A percentile compares a stretch with the other conserved stretches of the same genome.
These are phyloP conservation scores for Candida dajiaensis DNA, from an alignment of 805 yeast genomes.

Conservation along the genomic window DNA sequence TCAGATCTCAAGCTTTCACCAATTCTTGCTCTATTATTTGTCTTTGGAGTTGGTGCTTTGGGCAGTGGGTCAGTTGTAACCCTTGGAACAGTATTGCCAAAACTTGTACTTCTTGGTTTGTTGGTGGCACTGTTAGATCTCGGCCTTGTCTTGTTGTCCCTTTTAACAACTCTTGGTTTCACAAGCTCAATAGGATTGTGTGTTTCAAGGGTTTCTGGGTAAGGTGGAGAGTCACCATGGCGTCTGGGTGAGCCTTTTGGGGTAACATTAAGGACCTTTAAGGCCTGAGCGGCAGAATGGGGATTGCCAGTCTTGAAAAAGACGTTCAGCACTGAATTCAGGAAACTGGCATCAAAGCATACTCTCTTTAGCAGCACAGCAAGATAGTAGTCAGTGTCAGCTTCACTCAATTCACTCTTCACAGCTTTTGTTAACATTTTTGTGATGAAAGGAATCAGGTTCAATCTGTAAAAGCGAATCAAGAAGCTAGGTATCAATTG, in stretches of 20 bases:
- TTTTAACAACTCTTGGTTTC: background rate
- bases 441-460: slow-evolving; percentile 2
- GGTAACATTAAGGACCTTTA: background rate
- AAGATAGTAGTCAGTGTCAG: slow-evolving; percentile 3
- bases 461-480: slow-evolving; percentile 9
- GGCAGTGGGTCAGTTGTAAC: background rate
- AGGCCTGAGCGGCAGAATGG: background rate
- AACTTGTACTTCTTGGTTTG: background rate
- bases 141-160: background rate
- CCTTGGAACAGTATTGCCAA: background rate
- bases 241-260: background rate
- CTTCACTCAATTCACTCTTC: background rate
- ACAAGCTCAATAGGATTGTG: background rate
- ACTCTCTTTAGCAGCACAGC: slow-evolving; percentile 1
- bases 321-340: background rate
- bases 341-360: slow-evolving; percentile 4
- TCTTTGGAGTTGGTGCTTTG: background rate
- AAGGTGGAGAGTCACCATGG: background rate
- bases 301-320: background rate
- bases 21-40: background rate
- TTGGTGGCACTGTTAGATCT: background rate
- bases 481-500: background rate
- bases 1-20: background rate
- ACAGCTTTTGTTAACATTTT: background rate
- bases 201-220: background rate